Conservation (phyloP, 768 basidiomycete genomes). For the Lactarius hatsudake region DNA sequence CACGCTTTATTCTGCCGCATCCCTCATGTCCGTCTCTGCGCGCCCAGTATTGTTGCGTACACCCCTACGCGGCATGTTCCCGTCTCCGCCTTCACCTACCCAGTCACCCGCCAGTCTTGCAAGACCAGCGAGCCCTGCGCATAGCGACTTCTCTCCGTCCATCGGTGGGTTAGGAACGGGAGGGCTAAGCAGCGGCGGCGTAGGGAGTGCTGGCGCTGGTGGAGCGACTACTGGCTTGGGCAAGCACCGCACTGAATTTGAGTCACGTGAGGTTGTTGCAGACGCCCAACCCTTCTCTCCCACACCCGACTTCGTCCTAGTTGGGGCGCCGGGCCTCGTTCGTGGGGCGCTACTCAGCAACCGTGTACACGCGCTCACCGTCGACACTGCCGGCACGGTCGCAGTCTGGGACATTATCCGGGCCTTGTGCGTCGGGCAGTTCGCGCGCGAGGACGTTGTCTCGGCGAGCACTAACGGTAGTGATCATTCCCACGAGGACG, state of each 20-base stretch:
- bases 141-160: slow-evolving; percentile 28
- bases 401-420: slow-evolving; percentile 91
- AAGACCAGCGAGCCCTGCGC: slow-evolving; percentile 34
- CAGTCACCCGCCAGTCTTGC: slow-evolving; percentile 31
- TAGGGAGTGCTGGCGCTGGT: neutral
- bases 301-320: slow-evolving; percentile 66
- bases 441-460: slow-evolving; percentile 61
- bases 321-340: slow-evolving; percentile 79
- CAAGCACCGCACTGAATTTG: slow-evolving; percentile 51
- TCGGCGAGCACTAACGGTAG: slow-evolving; percentile 34
- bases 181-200: neutral
- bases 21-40: slow-evolving; percentile 65
- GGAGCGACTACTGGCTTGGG: slow-evolving; percentile 35
- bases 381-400: slow-evolving; percentile 85
- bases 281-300: slow-evolving; percentile 61
- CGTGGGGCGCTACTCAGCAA: slow-evolving; percentile 83
- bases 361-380: slow-evolving; percentile 83
- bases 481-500: slow-evolving; percentile 34
- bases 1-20: slow-evolving; percentile 84
- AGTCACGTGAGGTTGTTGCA: slow-evolving; percentile 74
- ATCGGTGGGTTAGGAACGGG: neutral
- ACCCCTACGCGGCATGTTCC: slow-evolving; percentile 38
- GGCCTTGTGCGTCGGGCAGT: slow-evolving; percentile 71
- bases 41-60: slow-evolving; percentile 34
- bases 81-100: slow-evolving; percentile 18